Conservation (phyloP, 495 filamentous ascomycete genomes). For the Neurospora africana region DNA sequence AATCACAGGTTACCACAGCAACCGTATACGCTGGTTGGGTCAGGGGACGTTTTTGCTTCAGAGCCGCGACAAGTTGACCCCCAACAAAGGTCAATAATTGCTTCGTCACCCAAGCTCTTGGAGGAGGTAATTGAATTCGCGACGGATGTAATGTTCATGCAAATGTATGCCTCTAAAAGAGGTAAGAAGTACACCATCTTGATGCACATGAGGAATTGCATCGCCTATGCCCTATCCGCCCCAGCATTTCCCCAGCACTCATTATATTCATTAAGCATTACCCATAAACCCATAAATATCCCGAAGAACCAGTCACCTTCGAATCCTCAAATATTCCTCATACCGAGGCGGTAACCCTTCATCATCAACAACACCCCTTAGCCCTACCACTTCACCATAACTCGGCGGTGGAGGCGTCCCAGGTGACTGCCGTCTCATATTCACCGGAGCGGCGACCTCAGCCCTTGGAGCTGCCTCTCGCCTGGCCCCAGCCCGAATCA, state of each 20-base stretch:
- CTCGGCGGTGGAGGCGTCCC: not conserved
- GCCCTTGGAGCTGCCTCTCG: not conserved
- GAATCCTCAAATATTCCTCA: not conserved
- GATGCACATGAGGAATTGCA: not conserved
- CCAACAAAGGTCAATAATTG: not conserved
- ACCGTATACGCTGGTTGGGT: not conserved
- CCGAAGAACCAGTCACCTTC: not conserved
- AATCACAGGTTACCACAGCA: not conserved
- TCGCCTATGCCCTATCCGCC: not conserved
- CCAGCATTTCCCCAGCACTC: not conserved
- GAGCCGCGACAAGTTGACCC: not conserved
- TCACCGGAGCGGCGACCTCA: not conserved
- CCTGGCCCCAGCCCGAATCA: slow-evolving; percentile 36
- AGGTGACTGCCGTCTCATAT: not conserved
- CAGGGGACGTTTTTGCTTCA: not conserved
- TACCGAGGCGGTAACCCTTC: not conserved
- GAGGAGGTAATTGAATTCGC: not conserved
- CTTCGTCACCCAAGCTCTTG: not conserved
- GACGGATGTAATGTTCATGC: not conserved
- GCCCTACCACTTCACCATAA: not conserved
- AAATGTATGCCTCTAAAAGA: not conserved
- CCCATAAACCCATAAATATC: not conserved
- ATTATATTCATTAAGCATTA: not conserved
- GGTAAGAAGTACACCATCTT: not conserved
- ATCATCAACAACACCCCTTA: not conserved